Conservation (phyloP, 2,329 filamentous ascomycete genomes). For the Calonectria honghensis region DNA sequence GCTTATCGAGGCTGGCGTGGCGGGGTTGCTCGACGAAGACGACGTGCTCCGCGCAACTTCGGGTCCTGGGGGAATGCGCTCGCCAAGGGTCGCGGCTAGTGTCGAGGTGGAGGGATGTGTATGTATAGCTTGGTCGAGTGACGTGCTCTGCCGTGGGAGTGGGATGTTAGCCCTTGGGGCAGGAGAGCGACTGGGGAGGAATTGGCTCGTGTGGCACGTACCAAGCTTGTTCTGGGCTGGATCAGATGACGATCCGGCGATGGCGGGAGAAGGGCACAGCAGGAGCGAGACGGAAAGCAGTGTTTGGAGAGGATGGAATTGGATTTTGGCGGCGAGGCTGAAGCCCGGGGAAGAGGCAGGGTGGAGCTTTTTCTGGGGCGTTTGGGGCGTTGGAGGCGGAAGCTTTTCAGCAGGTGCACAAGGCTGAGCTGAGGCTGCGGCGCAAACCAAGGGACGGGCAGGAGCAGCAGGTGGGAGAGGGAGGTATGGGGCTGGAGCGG, state of each 20-base stretch:
- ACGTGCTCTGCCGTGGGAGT: conserved; percentile 1
- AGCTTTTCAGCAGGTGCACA: conserved; percentile 45
- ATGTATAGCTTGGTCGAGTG: conserved; percentile 8
- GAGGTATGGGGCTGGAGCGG: neutral
- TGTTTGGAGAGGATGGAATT: neutral
- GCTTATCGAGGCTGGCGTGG: neutral
- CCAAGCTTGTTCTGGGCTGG: neutral
- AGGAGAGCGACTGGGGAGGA: neutral
- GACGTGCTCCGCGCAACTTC: neutral
- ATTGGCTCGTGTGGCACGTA: neutral
- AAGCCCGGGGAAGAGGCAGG: conserved; percentile 45
- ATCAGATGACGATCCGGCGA: neutral
- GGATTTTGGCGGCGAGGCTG: conserved; percentile 50
- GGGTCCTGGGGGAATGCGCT: neutral
- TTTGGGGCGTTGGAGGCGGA: conserved; percentile 36
- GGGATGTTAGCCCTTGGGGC: neutral
- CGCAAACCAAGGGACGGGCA: neutral
- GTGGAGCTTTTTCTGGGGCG: conserved; percentile 17
- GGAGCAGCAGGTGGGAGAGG: neutral
- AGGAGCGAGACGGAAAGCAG: neutral
- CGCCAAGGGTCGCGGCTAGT: neutral
- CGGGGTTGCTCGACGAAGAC: neutral
- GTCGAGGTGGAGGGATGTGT: neutral
- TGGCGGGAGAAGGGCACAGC: conserved; percentile 10
- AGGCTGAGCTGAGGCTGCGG: conserved; percentile 47